phyloP scores from a whole-genome alignment of 495 filamentous ascomycete genomes.

The Tuber brumale region DNA sequence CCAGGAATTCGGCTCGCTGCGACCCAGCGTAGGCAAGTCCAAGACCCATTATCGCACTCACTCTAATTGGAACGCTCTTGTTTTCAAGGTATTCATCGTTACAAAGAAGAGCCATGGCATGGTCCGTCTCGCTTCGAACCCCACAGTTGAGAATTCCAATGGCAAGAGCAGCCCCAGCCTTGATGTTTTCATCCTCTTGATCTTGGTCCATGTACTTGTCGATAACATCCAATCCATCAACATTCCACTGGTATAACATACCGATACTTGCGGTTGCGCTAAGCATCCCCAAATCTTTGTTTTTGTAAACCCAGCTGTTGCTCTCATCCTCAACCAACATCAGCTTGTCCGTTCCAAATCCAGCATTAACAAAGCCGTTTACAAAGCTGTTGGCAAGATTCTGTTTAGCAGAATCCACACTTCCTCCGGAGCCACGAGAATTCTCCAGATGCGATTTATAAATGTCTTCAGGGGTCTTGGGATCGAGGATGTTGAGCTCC shows the following conservation, averaged over 20 bases:
- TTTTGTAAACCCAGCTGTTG: slow-evolving; percentile 96
- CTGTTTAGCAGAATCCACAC: slow-evolving; percentile 89
- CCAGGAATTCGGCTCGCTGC: slow-evolving; percentile 74
- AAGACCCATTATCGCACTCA: slow-evolving; percentile 88
- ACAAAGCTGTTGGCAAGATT: slow-evolving; percentile 95
- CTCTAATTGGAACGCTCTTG: slow-evolving; percentile 67
- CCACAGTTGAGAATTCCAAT: slow-evolving; percentile 92
- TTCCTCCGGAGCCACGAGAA: slow-evolving; percentile 74
- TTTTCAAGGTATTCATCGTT: slow-evolving; percentile 68
- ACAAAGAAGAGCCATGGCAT: slow-evolving; percentile 74
- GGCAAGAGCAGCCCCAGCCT: slow-evolving; percentile 80
- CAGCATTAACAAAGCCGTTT: slow-evolving; percentile 92
- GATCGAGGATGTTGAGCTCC: slow-evolving; percentile 93
- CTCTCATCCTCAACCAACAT: slow-evolving; percentile 81
- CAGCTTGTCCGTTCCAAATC: slow-evolving; percentile 92
- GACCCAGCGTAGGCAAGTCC: slow-evolving; percentile 90
- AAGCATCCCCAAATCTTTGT: slow-evolving; percentile 78
- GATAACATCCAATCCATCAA: slow-evolving; percentile 85
- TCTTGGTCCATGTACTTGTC: slow-evolving; percentile 80
- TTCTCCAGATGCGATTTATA: slow-evolving; percentile 99
- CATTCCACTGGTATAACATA: slow-evolving; percentile 82
- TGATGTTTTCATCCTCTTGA: slow-evolving; percentile 71
- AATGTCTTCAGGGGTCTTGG: slow-evolving; percentile 95
- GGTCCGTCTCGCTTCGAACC: slow-evolving; percentile 77
- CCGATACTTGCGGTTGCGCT: slow-evolving; percentile 90